Evolutionary conservation across 106 monocot species (phyloP).

Genomic region (Acorus gramineus): DNA sequence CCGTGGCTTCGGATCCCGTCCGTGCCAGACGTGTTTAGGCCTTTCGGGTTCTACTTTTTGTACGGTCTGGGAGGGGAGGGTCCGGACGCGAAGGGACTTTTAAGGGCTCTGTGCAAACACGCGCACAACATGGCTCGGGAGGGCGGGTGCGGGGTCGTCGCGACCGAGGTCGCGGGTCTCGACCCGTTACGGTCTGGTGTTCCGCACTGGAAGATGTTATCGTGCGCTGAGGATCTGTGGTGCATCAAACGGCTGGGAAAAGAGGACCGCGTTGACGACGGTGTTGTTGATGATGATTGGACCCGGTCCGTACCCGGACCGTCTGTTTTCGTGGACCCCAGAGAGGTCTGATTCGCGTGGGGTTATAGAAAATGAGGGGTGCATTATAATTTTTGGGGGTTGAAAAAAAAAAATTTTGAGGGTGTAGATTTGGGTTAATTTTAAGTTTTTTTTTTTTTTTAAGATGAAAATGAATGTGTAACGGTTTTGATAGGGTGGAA

Average conservation of each 20-base stretch:
- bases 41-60: constrained; percentile 50
- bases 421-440: no score
- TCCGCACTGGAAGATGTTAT: constrained; percentile 47
- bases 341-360: constrained; percentile 22
- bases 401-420: no score
- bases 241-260: constrained; percentile 46
- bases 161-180: constrained; percentile 38
- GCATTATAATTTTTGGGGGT: no score
- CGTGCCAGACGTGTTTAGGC: constrained; percentile 45
- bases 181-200: constrained; percentile 39
- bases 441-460: no score
- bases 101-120: constrained; percentile 22
- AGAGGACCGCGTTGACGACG: constrained; percentile 30
- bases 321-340: constrained; percentile 54
- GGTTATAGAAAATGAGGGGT: no score
- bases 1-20: constrained; percentile 57
- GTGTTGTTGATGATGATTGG: constrained; percentile 30
- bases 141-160: constrained; percentile 44
- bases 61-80: constrained; percentile 52
- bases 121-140: constrained; percentile 56
- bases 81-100: constrained; percentile 3
- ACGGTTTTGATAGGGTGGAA: no score
- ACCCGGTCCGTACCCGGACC: constrained; percentile 25
- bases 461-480: no score
- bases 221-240: constrained; percentile 59